phyloP scores from a whole-genome alignment of 495 filamentous ascomycete species.

The Pyrenopolyporus hunteri region DNA sequence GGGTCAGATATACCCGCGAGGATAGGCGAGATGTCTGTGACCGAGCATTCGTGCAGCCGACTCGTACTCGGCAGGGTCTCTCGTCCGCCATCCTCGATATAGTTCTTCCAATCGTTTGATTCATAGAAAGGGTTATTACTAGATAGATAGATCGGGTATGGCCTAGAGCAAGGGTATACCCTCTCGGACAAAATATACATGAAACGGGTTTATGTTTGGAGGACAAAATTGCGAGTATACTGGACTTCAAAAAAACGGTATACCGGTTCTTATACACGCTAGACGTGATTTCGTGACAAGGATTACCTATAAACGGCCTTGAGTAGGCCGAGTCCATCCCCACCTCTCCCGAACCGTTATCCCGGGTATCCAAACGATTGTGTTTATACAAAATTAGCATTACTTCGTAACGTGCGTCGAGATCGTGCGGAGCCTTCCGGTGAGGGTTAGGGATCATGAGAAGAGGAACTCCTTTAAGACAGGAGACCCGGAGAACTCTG shows the following conservation, averaged over 20 bases:
- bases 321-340: not conserved
- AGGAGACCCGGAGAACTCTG: constrained; percentile 62
- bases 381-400: constrained; percentile 44
- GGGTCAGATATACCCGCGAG: not conserved
- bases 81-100: constrained; percentile 1
- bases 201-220: constrained; percentile 2
- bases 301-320: not conserved
- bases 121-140: not conserved
- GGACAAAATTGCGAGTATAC: not conserved
- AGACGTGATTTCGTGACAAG: not conserved
- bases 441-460: constrained; percentile 43
- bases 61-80: constrained; percentile 2
- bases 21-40: constrained; percentile 27
- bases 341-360: constrained; percentile 1
- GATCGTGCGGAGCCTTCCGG: constrained; percentile 11
- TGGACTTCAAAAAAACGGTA: constrained; percentile 8
- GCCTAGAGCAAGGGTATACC: constrained; percentile 7
- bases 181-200: not conserved
- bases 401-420: constrained; percentile 38
- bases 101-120: constrained; percentile 19
- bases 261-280: not conserved
- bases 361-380: constrained; percentile 24
- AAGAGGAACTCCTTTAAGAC: constrained; percentile 64
- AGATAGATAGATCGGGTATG: constrained; percentile 13
- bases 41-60: constrained; percentile 10